Conservation (phyloP, 148 eudicot genomes). For the Rhododendron griersonianum region DNA sequence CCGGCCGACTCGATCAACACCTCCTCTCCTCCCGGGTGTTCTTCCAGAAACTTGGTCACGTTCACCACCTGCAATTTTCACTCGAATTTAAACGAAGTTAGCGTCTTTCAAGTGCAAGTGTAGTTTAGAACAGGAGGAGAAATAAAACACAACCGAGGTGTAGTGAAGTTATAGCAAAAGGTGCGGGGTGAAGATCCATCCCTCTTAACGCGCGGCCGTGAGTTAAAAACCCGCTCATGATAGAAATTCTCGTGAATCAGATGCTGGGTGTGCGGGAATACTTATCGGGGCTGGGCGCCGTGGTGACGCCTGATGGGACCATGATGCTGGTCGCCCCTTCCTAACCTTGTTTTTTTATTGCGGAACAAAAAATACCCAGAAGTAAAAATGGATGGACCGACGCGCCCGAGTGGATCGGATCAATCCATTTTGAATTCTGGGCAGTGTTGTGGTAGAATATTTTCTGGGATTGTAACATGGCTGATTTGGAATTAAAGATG, state of each 20-base stretch:
- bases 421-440: background rate
- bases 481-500: background rate
- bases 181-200: no score
- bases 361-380: no score
- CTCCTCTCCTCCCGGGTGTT: conserved; percentile 45
- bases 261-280: background rate
- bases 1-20: conserved; percentile 36
- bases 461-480: background rate
- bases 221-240: no score
- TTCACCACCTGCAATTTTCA: conserved; percentile 24
- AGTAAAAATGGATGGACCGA: no score
- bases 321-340: background rate
- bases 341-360: background rate
- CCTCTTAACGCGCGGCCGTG: no score
- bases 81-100: background rate
- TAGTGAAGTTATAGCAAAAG: no score
- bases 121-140: no score
- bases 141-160: no score
- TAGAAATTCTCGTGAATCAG: background rate
- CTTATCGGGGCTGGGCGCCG: no score
- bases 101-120: no score
- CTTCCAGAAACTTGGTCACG: conserved; percentile 36
- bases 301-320: background rate
- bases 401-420: background rate
- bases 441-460: no score